Base-by-base conservation (phyloP, 768 basidiomycete species). In the Rossbeevera mucosa region DNA sequence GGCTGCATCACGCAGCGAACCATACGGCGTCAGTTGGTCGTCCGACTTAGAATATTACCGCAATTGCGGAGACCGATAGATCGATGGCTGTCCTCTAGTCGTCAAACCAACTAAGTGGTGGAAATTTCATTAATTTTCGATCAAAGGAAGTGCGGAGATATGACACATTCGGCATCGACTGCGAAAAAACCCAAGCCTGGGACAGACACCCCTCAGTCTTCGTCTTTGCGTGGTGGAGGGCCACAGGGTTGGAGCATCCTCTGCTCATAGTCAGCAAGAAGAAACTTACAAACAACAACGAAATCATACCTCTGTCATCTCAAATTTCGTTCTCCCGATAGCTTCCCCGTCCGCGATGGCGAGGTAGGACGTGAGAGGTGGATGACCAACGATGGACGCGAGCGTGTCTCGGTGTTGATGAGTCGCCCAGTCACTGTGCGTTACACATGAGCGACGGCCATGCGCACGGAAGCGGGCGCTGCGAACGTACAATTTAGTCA, bases 371-470 rank as follows among this genome's bases (percentile, higher is more conserved):
- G 84, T 74, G 51, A 99, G 72, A 0, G 90, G 79, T 4, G 92
- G 80, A 68, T 99, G 96, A 2, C 95, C 93, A 42, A 94, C 84
- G 56, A 98, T 94, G 8, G 94, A 88, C 21, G 94, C 75, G 55
- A 91, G 74, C n/a, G 93, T 94, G 68, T 98, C 95, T 38, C 95
- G 85, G 72, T 97, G 94, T 65, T 97, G 95, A 71, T 97, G 92
- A 7, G 93, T 96, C 43, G 95, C 71, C 95, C 95, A 98, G 66
- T 98, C 95, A 71, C 95, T 98, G 26, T 7, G 64, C 2, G 5
- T 48, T 33, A 18, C 59, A 63, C 57, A 59, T 59, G 11, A 51
- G 44, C 46, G 44, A 38, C 38, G n/a, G n/a, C n/a, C n/a, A n/a
- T n/a, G n/a, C n/a, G n/a, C n/a, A n/a, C n/a, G n/a, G n/a, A n/a